Evolutionary conservation across 495 filamentous ascomycete species (phyloP), one percentile per base, ranked within the genome.

Genomic region (Podospora sp.): DNA sequence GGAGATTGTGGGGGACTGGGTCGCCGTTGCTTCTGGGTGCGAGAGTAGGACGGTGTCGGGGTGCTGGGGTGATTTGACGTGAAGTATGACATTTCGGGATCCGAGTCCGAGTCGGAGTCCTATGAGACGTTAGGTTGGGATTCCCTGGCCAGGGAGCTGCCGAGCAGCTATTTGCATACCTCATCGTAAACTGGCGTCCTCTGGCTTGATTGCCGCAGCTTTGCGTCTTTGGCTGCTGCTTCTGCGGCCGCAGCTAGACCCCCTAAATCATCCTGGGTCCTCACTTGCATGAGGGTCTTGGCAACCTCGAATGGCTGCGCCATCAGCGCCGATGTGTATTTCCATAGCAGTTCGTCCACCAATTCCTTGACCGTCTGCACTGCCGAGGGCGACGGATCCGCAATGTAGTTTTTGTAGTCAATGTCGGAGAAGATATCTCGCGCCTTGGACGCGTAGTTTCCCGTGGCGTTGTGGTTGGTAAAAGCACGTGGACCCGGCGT

Each of bases 271-370:
- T 80, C 82, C 69, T 86, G 84, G 40, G 60, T 76, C 74, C 90
- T 88, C 50, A 92, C 88, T 79, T 99, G 95, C 72, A 98, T 77
- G 58, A 98, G 84, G 4, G 87, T 96, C 86, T 97, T 98, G 71
- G 94, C 92, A 65, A 97, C 93, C 79, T 97, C 94, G 76, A 98
- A 97, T 22, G 95, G 95, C 76, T 98, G 95, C n/a, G 91, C 88
- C 68, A 96, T 86, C 69, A 97, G 74, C 20, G 95, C 86, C 67
- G 88, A 88, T 33, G 86, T 88, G 77, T 99, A 99, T 72, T 92
- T 94, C 83, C 92, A 91, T 75, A 94, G 68, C 59, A 93, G 87
- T 71, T 92, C 88, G 74, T 97, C 91, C 33, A 96, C 68, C 29
- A 92, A 79, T 58, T 86, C 87, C 68, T 88, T 90, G 24, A 92